Evolutionary conservation across 2,329 filamentous ascomycete genomes (phyloP).

Genomic region (Phialocephala subalpina): DNA sequence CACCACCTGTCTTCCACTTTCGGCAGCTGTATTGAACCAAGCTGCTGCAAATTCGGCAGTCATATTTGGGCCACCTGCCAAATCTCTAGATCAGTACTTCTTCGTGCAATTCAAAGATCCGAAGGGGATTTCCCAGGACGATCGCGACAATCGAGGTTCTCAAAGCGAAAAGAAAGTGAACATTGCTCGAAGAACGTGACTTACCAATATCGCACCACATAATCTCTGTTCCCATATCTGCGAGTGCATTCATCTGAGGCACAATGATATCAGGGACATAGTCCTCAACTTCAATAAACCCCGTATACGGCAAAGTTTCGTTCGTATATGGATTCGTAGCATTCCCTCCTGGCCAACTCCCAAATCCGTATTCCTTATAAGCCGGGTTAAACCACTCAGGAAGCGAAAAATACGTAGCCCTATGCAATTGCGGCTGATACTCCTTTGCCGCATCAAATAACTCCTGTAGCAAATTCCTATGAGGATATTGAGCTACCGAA

Average conservation of each 20-base stretch:
- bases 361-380: slow-evolving; percentile 18
- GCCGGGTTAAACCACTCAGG: slow-evolving; percentile 19
- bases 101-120: too few relatives aligned
- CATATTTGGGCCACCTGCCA: slow-evolving; percentile 45
- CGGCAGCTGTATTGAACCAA: slow-evolving; percentile 51
- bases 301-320: slow-evolving; percentile 50
- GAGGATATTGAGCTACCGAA: slow-evolving; percentile 12
- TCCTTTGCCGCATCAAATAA: slow-evolving; percentile 12
- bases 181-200: too few relatives aligned
- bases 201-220: slow-evolving; percentile 57
- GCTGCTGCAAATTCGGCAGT: slow-evolving; percentile 49
- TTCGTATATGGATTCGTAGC: slow-evolving; percentile 49
- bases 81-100: too few relatives aligned
- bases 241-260: slow-evolving; percentile 54
- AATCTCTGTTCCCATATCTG: slow-evolving; percentile 53
- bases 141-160: too few relatives aligned
- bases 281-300: slow-evolving; percentile 48
- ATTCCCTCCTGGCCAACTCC: slow-evolving; percentile 19
- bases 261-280: slow-evolving; percentile 52
- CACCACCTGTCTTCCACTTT: slow-evolving; percentile 55
- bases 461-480: slow-evolving; percentile 17
- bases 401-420: slow-evolving; percentile 16
- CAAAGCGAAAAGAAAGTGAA: too few relatives aligned
- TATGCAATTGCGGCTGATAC: slow-evolving; percentile 16
- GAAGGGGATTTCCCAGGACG: too few relatives aligned